These are phyloP conservation scores for Gaertneriomyces sp. DNA, from an alignment of 192 early-diverging fungal species.

Conservation along the genomic window DNA sequence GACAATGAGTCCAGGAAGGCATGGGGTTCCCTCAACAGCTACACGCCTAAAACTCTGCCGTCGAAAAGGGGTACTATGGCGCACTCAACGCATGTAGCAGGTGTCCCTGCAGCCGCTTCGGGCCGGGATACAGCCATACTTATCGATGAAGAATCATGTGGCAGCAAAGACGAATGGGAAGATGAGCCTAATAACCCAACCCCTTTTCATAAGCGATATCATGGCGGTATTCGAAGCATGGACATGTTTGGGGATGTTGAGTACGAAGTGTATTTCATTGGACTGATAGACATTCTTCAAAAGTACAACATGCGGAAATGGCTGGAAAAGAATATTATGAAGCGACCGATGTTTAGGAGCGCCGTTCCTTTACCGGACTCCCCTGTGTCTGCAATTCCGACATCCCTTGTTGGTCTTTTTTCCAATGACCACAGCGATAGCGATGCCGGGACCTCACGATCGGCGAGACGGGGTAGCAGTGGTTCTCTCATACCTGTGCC, in stretches of 20 bases:
- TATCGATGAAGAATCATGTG: no score
- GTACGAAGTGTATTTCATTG: slow-evolving; percentile 39
- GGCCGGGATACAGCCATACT: no score
- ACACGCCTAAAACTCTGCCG: no score
- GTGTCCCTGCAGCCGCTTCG: no score
- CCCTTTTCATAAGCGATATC: slow-evolving; percentile 22
- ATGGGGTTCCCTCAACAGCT: no score
- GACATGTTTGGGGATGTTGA: slow-evolving; percentile 18
- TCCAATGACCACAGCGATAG: neutral
- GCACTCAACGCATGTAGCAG: no score
- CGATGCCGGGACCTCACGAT: no score
- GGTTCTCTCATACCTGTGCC: neutral
- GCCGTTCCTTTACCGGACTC: neutral
- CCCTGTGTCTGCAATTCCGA: slow-evolving; percentile 6
- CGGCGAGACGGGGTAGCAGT: neutral
- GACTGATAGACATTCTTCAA: slow-evolving; percentile 43
- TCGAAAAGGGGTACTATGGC: no score
- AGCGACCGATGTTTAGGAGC: slow-evolving; percentile 17
- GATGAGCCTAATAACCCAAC: neutral
- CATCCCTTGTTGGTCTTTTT: slow-evolving; percentile 1
- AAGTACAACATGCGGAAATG: slow-evolving; percentile 43
- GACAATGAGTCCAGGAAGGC: no score
- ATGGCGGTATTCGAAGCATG: slow-evolving; percentile 21
- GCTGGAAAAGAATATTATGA: slow-evolving; percentile 36
- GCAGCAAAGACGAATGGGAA: no score